These are phyloP conservation scores for Vicia villosa DNA, from an alignment of 306 rosid genomes.

Conservation along the genomic window DNA sequence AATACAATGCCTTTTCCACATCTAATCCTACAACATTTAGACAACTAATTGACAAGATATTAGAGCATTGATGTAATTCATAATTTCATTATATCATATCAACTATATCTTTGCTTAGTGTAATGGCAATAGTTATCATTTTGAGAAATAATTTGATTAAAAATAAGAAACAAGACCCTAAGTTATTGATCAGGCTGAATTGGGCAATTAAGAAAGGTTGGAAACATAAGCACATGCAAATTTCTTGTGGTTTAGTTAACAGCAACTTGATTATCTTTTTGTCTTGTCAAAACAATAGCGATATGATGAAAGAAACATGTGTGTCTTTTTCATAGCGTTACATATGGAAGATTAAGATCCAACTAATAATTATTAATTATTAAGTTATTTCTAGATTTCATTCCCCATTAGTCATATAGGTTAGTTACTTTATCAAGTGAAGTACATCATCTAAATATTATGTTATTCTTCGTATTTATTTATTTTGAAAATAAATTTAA, in stretches of 20 bases:
- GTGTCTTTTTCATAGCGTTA: constrained; percentile 58
- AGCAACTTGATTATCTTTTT: constrained; percentile 56
- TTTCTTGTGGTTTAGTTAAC: constrained; percentile 56
- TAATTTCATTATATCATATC: constrained; percentile 31
- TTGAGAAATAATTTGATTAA: constrained; percentile 29
- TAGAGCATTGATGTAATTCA: constrained; percentile 36
- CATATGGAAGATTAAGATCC: constrained; percentile 66
- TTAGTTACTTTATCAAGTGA: constrained; percentile 33
- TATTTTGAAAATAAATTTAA: no score
- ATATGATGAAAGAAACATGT: constrained; percentile 59
- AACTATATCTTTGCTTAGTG: constrained; percentile 34
- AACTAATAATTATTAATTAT: constrained; percentile 46
- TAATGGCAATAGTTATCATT: constrained; percentile 32
- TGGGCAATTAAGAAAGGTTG: constrained; percentile 60
- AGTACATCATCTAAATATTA: constrained; percentile 5
- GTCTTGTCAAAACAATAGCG: constrained; percentile 52
- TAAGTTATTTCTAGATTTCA: constrained; percentile 23
- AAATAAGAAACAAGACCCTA: constrained; percentile 45
- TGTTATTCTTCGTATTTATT: no score
- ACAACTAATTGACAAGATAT: constrained; percentile 67
- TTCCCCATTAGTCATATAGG: constrained; percentile 26
- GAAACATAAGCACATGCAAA: constrained; percentile 88
- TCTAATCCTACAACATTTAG: constrained; percentile 42
- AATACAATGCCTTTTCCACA: constrained; percentile 44
- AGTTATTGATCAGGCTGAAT: constrained; percentile 49